Base-by-base conservation (phyloP, 495 filamentous ascomycete species). In the Hypoxylon fuscum region DNA sequence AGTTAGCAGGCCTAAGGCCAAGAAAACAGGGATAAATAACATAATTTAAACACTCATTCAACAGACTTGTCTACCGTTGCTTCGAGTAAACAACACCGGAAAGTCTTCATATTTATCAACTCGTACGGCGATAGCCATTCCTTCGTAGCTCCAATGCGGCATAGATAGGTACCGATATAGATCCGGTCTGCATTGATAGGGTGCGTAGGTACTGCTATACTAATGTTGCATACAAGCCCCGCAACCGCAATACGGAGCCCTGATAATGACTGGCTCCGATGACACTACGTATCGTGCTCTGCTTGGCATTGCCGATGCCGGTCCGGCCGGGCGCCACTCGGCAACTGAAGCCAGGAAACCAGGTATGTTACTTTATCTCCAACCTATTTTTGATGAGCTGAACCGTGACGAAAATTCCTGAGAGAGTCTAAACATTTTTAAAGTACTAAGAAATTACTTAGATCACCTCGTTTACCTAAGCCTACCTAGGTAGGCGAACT, bases 241-340 rank as follows among this genome's bases (percentile, higher is more conserved):
- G 54, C 54, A 49, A 49, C 25, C 35, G 15, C 14, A 22, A 45
- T 48, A 35, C 32, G 53, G 53, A 56, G 53, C 34, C 8, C 14
- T 31, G 53, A 56, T 56, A 56, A 31, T 37, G 32, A 47, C 9
- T 29, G 41, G 12, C 42, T 21, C 14, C 12, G 11, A 56, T 56
- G 42, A 47, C 52, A 46, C 3, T 37, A 40, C 12, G 12, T 10
- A 10, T 35, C 5, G 9, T 23, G 23, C 32, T 23, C 43, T 15
- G 35, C 23, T 25, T 42, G 17, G 23, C 54, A 34, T 14, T 41
- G 44, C 54, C 54, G 54, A 58, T 58, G 54, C 54, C 54, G 54
- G 25, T 8, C 25, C 4, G 54, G 54, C 32, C 35, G 12, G 54
- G 44, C 34, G 18, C 37, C 18, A 14, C 29, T 48, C 22, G 14